phyloP scores from a whole-genome alignment of 352 stramenopile species.

The Pythium diclinum region DNA sequence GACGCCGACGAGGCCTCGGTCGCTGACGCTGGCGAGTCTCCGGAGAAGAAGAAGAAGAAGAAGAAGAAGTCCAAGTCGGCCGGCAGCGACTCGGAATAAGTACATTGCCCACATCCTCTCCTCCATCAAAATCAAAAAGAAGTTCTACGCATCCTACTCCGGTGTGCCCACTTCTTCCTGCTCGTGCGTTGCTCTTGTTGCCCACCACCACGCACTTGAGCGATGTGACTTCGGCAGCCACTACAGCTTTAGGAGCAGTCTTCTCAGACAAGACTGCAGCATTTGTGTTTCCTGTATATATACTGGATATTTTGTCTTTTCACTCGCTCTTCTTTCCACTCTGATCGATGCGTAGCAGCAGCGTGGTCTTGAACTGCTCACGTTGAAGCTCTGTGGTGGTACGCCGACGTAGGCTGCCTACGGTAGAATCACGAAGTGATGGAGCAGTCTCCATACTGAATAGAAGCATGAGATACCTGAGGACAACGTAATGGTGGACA shows the following conservation, averaged over 20 bases:
- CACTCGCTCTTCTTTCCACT: background rate
- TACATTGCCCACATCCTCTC: slow-evolving; percentile 1
- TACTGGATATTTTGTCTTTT: slow-evolving; percentile 15
- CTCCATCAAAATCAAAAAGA: slow-evolving; percentile 5
- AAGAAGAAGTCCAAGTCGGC: slow-evolving; percentile 87
- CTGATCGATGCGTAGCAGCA: background rate
- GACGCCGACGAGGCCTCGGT: slow-evolving; percentile 45
- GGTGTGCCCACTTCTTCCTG: slow-evolving; percentile 4
- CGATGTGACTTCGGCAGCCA: background rate
- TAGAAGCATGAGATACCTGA: background rate
- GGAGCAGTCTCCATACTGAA: background rate
- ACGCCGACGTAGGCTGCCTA: background rate
- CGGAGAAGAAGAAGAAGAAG: slow-evolving; percentile 88
- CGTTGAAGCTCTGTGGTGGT: background rate
- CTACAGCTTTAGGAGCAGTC: slow-evolving; percentile 7
- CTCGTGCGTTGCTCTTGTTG: background rate
- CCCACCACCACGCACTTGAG: slow-evolving; percentile 1
- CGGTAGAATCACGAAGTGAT: too few relatives aligned
- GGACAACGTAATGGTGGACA: background rate
- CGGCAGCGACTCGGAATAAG: slow-evolving; percentile 70
- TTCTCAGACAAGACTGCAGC: background rate
- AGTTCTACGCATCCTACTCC: slow-evolving; percentile 11
- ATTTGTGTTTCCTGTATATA: slow-evolving; percentile 21
- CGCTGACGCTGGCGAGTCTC: slow-evolving; percentile 54
- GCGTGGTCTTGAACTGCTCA: background rate